These are phyloP conservation scores for Verticillium nonalfalfae DNA, from an alignment of 2,329 filamentous ascomycete species.

Conservation along the genomic window DNA sequence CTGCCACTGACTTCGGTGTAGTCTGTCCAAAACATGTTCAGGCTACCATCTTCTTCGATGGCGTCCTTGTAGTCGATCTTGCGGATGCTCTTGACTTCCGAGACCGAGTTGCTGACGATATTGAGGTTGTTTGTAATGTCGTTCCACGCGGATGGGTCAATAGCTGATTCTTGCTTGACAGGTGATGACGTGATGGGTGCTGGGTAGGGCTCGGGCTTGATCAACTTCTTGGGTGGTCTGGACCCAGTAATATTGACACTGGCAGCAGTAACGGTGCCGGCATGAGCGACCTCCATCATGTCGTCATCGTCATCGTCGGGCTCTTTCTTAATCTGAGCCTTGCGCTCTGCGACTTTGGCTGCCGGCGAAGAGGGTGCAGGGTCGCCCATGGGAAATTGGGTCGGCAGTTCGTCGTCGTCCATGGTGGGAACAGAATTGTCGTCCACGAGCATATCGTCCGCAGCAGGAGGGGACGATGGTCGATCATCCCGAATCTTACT, in stretches of 20 bases:
- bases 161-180: conserved; percentile 48
- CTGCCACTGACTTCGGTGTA: conserved; percentile 90
- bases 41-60: conserved; percentile 87
- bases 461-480: conserved; percentile 38
- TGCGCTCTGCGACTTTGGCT: conserved; percentile 70
- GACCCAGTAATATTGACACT: conserved; percentile 83
- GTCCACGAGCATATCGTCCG: conserved; percentile 45
- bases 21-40: conserved; percentile 96
- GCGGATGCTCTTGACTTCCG: conserved; percentile 59
- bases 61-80: conserved; percentile 81
- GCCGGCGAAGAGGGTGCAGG: conserved; percentile 82
- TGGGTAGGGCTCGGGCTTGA: conserved; percentile 61
- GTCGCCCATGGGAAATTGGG: conserved; percentile 74
- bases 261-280: conserved; percentile 58
- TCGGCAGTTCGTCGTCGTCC: conserved; percentile 52
- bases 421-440: conserved; percentile 48
- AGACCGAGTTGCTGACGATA: conserved; percentile 67
- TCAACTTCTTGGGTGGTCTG: conserved; percentile 68
- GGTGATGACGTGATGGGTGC: conserved; percentile 70
- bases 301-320: conserved; percentile 66
- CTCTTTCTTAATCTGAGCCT: conserved; percentile 45
- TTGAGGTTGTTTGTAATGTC: conserved; percentile 81
- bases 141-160: conserved; percentile 86
- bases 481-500: conserved; percentile 45
- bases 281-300: conserved; percentile 80